Conservation (phyloP, 1,284 basidiomycete species). For the Sparassis latifolia region DNA sequence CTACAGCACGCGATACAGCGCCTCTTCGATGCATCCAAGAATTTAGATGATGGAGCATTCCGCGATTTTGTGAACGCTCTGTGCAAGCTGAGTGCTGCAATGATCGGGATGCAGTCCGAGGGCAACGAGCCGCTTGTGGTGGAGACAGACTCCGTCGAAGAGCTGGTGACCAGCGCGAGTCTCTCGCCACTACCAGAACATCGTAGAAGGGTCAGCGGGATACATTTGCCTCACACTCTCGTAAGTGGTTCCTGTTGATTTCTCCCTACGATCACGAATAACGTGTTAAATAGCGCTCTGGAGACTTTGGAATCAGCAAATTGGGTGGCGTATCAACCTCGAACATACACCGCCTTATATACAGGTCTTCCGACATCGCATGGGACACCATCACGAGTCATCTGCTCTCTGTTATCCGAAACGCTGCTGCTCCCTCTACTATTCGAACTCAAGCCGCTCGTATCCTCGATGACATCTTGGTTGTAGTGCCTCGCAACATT, state of each 20-base stretch:
- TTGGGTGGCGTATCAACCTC: constrained; percentile 74
- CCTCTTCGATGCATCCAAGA: constrained; percentile 79
- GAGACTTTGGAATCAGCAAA: constrained; percentile 84
- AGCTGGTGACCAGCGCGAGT: constrained; percentile 29
- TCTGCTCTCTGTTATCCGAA: constrained; percentile 68
- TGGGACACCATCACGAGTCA: constrained; percentile 82
- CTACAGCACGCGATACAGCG: constrained; percentile 70
- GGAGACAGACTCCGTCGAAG: constrained; percentile 36
- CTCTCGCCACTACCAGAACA: constrained; percentile 41
- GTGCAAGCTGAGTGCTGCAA: constrained; percentile 81
- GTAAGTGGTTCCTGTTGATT: constrained; percentile 35
- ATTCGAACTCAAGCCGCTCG: constrained; percentile 87
- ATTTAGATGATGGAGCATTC: constrained; percentile 80
- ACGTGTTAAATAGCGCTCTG: constrained; percentile 45
- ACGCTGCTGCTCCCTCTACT: constrained; percentile 60
- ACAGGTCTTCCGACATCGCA: constrained; percentile 71
- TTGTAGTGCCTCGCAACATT: constrained; percentile 64
- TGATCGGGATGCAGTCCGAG: constrained; percentile 79
- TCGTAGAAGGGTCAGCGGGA: constrained; percentile 77
- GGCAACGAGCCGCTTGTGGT: constrained; percentile 18
- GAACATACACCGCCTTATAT: constrained; percentile 84
- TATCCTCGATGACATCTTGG: constrained; percentile 77
- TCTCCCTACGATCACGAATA: not conserved
- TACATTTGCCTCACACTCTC: constrained; percentile 71
- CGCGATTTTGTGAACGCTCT: constrained; percentile 76